Percentiles rank a stretch among this genome's conserved stretches.
phyloP scores from a whole-genome alignment of 2,329 filamentous ascomycete species.

The Penicillium sp. region DNA sequence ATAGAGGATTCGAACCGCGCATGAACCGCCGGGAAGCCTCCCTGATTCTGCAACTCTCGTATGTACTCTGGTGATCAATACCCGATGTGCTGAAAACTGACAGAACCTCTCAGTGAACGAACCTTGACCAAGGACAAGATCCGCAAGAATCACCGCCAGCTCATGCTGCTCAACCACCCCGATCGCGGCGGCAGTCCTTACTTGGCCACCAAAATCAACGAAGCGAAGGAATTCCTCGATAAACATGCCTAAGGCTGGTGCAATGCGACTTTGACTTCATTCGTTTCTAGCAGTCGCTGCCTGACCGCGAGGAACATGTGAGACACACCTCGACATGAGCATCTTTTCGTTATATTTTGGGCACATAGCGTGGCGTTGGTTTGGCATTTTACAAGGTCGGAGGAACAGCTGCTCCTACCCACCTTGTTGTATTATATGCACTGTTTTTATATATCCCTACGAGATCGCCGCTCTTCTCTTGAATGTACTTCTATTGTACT shows the following conservation, averaged over 20 bases:
- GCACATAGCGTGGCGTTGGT: slow-evolving; percentile 43
- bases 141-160: slow-evolving; percentile 87
- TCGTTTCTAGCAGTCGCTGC: neutral
- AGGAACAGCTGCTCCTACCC: slow-evolving; percentile 20
- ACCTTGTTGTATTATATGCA: slow-evolving; percentile 65
- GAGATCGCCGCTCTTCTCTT: slow-evolving; percentile 66
- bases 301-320: slow-evolving; percentile 5
- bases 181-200: slow-evolving; percentile 96
- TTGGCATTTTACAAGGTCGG: slow-evolving; percentile 29
- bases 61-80: slow-evolving; percentile 35
- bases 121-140: slow-evolving; percentile 86
- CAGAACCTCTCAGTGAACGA: slow-evolving; percentile 63
- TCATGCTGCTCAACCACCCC: slow-evolving; percentile 97
- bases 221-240: slow-evolving; percentile 94
- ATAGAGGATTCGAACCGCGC: slow-evolving; percentile 78
- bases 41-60: slow-evolving; percentile 88
- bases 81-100: neutral
- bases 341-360: slow-evolving; percentile 26
- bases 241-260: slow-evolving; percentile 51
- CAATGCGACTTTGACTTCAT: neutral
- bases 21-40: slow-evolving; percentile 92
- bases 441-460: slow-evolving; percentile 43
- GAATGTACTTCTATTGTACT: slow-evolving; percentile 22
- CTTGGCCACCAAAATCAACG: slow-evolving; percentile 95
- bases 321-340: slow-evolving; percentile 20